Percentiles rank a stretch among this genome's conserved stretches.
phyloP scores from a whole-genome alignment of 2,329 filamentous ascomycete species.

The Neofusicoccum umdonicola region DNA sequence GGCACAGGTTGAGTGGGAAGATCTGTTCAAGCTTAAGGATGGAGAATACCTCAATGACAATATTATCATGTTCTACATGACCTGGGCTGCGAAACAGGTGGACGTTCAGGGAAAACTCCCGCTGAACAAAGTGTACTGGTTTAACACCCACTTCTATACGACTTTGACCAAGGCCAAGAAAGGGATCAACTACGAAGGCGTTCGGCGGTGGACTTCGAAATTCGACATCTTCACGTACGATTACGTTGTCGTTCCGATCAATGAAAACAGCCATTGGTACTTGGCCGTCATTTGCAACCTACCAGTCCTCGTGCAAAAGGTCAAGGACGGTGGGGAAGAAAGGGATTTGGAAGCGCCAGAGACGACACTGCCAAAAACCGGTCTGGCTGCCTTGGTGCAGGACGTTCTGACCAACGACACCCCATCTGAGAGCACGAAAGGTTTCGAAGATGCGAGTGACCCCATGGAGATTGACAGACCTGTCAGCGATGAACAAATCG shows the following conservation, averaged over 20 bases:
- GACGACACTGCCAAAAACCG: background rate
- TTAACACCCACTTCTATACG: conserved; percentile 90
- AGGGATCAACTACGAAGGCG: conserved; percentile 75
- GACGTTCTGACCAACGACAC: background rate
- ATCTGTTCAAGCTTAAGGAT: conserved; percentile 75
- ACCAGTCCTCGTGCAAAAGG: conserved; percentile 52
- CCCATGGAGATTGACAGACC: conserved; percentile 2
- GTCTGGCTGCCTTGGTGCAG: background rate
- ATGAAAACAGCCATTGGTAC: conserved; percentile 88
- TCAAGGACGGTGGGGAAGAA: conserved; percentile 18
- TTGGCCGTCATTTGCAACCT: conserved; percentile 93
- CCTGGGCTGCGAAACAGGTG: conserved; percentile 21
- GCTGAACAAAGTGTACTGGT: conserved; percentile 72
- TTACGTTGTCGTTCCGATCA: conserved; percentile 89
- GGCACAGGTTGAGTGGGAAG: conserved; percentile 66
- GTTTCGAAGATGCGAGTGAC: background rate
- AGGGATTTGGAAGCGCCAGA: background rate
- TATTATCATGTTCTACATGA: conserved; percentile 80
- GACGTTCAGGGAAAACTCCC: conserved; percentile 29
- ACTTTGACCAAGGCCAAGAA: conserved; percentile 56
- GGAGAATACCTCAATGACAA: conserved; percentile 91
- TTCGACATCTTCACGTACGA: conserved; percentile 82
- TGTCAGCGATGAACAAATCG: background rate
- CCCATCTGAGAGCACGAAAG: background rate
- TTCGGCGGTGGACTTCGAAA: conserved; percentile 83